A percentile compares a stretch with the other conserved stretches of the same genome.
Evolutionary conservation across 768 basidiomycete species (phyloP).

Genomic region (Crepidotus variabilis): DNA sequence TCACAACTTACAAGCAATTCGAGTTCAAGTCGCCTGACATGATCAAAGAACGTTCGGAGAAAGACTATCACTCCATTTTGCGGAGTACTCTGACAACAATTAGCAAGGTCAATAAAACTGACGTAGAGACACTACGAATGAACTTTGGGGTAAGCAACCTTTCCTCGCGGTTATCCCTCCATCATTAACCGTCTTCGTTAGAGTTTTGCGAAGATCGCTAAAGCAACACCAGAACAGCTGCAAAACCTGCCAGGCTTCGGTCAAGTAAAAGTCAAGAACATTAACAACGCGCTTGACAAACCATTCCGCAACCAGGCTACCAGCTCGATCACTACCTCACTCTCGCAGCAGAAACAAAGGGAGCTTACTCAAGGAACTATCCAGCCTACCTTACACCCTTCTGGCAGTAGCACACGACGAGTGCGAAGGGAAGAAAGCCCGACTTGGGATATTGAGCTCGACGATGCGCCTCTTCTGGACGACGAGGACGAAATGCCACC

Average conservation of each 20-base stretch:
- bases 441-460: conserved; percentile 72
- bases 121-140: conserved; percentile 86
- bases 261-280: conserved; percentile 86
- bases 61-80: conserved; percentile 79
- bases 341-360: conserved; percentile 7
- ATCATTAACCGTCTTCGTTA: conserved; percentile 23
- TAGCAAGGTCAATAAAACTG: conserved; percentile 95
- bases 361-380: background rate
- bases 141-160: conserved; percentile 77
- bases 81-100: conserved; percentile 84
- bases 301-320: conserved; percentile 76
- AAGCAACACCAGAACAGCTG: conserved; percentile 68
- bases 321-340: conserved; percentile 28
- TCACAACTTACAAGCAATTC: conserved; percentile 87
- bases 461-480: conserved; percentile 23
- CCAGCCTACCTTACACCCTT: conserved; percentile 5
- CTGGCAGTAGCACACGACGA: conserved; percentile 33
- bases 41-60: conserved; percentile 93
- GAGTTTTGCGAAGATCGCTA: conserved; percentile 85
- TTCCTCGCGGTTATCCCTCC: conserved; percentile 3
- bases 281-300: conserved; percentile 88
- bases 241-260: conserved; percentile 90
- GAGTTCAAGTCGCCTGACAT: conserved; percentile 91
- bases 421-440: conserved; percentile 35
- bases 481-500: background rate